Percentiles rank a stretch among this genome's conserved stretches.
Evolutionary conservation across 495 filamentous ascomycete species (phyloP).

Genomic region (Aspergillus heteromorphus): DNA sequence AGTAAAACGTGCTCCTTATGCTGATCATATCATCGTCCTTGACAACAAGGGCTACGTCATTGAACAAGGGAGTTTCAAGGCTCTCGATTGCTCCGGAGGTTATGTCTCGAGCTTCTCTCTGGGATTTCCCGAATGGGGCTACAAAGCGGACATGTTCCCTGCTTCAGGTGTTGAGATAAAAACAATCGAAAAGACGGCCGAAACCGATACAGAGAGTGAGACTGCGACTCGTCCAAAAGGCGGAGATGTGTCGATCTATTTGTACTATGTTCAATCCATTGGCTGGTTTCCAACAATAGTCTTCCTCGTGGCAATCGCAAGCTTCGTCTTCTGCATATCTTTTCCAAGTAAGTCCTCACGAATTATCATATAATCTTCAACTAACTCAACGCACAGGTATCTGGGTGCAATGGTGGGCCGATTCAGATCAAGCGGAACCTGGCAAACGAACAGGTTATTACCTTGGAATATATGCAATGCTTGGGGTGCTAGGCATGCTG

Average conservation of each 20-base stretch:
- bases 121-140: conserved; percentile 25
- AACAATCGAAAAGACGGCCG: conserved; percentile 20
- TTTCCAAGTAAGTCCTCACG: conserved; percentile 35
- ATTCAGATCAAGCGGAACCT: conserved; percentile 34
- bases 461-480: conserved; percentile 51
- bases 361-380: background rate
- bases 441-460: conserved; percentile 44
- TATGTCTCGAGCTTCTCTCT: conserved; percentile 47
- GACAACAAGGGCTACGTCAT: conserved; percentile 35
- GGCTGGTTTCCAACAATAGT: conserved; percentile 42
- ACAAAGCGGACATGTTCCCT: conserved; percentile 17
- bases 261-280: conserved; percentile 52
- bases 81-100: conserved; percentile 39
- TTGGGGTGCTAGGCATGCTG: conserved; percentile 40
- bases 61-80: conserved; percentile 49
- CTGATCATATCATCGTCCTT: conserved; percentile 50
- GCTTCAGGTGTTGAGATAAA: background rate
- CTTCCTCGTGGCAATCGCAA: conserved; percentile 37
- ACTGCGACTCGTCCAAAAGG: conserved; percentile 30
- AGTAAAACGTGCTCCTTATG: conserved; percentile 44
- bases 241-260: conserved; percentile 53
- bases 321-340: conserved; percentile 42
- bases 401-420: conserved; percentile 54
- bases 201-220: conserved; percentile 15
- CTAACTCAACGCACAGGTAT: conserved; percentile 31